Evolutionary conservation across 2,329 filamentous ascomycete species (phyloP).

Genomic region (Thielaviopsis ethacetica): DNA sequence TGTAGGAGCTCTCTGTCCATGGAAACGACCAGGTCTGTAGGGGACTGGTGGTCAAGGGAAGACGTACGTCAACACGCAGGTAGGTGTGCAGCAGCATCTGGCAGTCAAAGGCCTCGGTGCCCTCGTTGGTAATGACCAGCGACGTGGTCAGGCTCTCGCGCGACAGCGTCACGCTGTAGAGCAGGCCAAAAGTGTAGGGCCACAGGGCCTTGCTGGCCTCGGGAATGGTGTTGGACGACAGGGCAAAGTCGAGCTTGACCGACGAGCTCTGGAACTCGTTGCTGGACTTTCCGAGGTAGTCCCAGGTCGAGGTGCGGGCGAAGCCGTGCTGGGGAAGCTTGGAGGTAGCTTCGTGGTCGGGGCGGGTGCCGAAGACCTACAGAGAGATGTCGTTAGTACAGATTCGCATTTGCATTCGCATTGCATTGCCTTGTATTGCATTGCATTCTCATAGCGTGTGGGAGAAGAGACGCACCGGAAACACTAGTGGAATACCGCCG

Average conservation of each 20-base stretch:
- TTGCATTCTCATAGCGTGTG: not conserved
- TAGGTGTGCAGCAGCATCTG: constrained; percentile 89
- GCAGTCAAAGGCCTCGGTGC: constrained; percentile 68
- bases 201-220: constrained; percentile 55
- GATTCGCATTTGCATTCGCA: no score
- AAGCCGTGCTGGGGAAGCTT: constrained; percentile 87
- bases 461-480: constrained; percentile 48
- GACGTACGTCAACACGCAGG: constrained; percentile 56
- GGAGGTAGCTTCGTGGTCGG: constrained; percentile 59
- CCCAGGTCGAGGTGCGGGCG: constrained; percentile 78
- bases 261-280: constrained; percentile 34
- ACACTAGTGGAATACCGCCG: constrained; percentile 83
- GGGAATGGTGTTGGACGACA: constrained; percentile 56
- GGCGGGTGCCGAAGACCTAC: constrained; percentile 72
- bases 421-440: no score
- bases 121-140: constrained; percentile 80
- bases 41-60: not conserved
- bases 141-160: constrained; percentile 61
- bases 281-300: constrained; percentile 74
- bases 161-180: constrained; percentile 81
- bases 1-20: no score
- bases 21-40: no score
- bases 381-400: not conserved
- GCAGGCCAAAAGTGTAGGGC: constrained; percentile 74
- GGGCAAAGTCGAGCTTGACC: constrained; percentile 90